A percentile compares a stretch with the other conserved stretches of the same genome.
These are phyloP conservation scores for Leonotis leonurus DNA, from an alignment of 257 asterid species.

Conservation along the genomic window DNA sequence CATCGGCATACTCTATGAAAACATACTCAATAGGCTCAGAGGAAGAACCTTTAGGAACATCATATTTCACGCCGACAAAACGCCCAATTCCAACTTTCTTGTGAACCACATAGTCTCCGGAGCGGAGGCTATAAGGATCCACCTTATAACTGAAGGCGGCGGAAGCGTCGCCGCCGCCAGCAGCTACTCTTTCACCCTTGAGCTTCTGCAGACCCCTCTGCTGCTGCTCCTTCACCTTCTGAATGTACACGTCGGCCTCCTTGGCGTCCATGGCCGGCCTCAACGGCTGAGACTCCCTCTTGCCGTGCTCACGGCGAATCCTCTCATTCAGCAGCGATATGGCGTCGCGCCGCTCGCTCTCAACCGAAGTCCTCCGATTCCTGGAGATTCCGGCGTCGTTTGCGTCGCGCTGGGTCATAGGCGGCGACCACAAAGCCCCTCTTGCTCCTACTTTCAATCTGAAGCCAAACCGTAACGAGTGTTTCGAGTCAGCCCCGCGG, in stretches of 20 bases:
- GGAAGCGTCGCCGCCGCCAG: slow-evolving; percentile 16
- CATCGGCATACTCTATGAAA: slow-evolving; percentile 89
- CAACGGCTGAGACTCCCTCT: slow-evolving; percentile 46
- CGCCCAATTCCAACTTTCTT: slow-evolving; percentile 86
- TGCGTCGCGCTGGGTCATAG: slow-evolving; percentile 12
- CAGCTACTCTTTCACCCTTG: slow-evolving; percentile 41
- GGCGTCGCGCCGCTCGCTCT: slow-evolving; percentile 40
- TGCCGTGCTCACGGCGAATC: slow-evolving; percentile 67
- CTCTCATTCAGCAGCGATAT: slow-evolving; percentile 61
- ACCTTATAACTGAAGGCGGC: slow-evolving; percentile 57
- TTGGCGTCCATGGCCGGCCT: slow-evolving; percentile 52
- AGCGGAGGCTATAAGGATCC: slow-evolving; percentile 71
- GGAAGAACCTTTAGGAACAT: slow-evolving; percentile 44
- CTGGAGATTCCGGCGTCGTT: slow-evolving; percentile 11
- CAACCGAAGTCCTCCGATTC: slow-evolving; percentile 25
- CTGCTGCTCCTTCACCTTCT: slow-evolving; percentile 80
- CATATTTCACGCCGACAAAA: slow-evolving; percentile 66
- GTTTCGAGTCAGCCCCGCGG: slow-evolving; percentile 5
- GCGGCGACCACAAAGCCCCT: slow-evolving; percentile 27
- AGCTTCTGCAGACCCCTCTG: slow-evolving; percentile 88
- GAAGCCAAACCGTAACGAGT: slow-evolving; percentile 15
- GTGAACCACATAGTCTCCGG: slow-evolving; percentile 90
- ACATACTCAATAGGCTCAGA: slow-evolving; percentile 69
- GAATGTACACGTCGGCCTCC: slow-evolving; percentile 87
- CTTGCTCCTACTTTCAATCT: slow-evolving; percentile 11